Conservation (phyloP, 305 asterid species). For the Fraxinus dipetala region DNA sequence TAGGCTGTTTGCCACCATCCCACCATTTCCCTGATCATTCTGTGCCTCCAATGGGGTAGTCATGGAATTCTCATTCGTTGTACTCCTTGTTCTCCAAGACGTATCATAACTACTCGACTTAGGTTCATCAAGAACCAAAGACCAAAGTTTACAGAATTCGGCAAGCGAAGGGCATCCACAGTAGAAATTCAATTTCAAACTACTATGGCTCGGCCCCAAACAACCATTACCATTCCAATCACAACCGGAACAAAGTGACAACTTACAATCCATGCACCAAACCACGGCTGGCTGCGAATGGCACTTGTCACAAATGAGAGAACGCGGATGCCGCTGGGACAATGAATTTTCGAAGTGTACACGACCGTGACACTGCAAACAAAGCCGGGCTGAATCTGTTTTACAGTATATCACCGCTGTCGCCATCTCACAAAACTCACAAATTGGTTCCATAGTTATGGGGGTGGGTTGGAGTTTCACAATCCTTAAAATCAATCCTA, state of each 20-base stretch:
- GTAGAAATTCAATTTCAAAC: conserved; percentile 37
- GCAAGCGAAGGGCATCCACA: conserved; percentile 47
- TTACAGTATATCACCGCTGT: conserved; percentile 66
- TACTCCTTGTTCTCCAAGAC: neutral
- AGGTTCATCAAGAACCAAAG: conserved; percentile 35
- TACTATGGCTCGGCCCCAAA: conserved; percentile 40
- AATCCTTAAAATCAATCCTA: neutral
- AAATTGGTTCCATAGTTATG: conserved; percentile 39
- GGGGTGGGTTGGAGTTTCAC: neutral
- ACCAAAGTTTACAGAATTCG: conserved; percentile 50
- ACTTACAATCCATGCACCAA: conserved; percentile 51
- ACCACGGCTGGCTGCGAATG: conserved; percentile 45
- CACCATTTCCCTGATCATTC: neutral
- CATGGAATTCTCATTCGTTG: neutral
- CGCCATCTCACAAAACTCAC: conserved; percentile 54
- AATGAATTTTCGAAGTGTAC: conserved; percentile 63
- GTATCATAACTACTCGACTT: neutral
- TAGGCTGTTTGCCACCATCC: conserved; percentile 26
- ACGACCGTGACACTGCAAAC: conserved; percentile 53
- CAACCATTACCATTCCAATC: conserved; percentile 38
- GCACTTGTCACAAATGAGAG: conserved; percentile 63
- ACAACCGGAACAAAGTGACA: conserved; percentile 52
- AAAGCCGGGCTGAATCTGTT: conserved; percentile 62
- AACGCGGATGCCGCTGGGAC: conserved; percentile 57
- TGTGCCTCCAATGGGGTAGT: neutral